Conservation (phyloP, 2,329 filamentous ascomycete species). For the Ilyonectria robusta region DNA sequence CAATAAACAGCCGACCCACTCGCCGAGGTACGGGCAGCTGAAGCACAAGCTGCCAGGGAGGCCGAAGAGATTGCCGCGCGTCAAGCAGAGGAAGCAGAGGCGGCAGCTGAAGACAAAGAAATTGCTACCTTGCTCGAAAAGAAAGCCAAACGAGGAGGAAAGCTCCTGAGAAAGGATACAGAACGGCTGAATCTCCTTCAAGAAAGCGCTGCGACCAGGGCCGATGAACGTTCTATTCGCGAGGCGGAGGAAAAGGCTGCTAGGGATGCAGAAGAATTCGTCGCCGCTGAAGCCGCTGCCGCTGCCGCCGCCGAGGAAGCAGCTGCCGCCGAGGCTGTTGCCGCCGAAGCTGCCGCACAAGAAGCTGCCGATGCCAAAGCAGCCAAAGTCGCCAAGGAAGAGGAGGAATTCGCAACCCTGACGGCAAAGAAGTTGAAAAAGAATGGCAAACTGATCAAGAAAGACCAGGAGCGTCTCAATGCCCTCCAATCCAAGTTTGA, state of each 20-base stretch:
- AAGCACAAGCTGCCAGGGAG: conserved; percentile 37
- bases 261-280: conserved; percentile 38
- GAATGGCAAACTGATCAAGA: conserved; percentile 40
- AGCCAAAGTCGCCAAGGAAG: conserved; percentile 35
- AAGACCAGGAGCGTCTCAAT: conserved; percentile 39
- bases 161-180: conserved; percentile 40
- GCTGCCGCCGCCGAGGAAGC: conserved; percentile 34
- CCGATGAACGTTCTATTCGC: conserved; percentile 31
- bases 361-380: conserved; percentile 33
- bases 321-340: conserved; percentile 37
- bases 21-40: conserved; percentile 32
- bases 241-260: conserved; percentile 39
- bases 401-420: conserved; percentile 55
- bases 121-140: conserved; percentile 36
- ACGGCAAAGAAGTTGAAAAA: conserved; percentile 57
- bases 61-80: conserved; percentile 39
- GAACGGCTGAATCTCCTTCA: conserved; percentile 41
- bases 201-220: conserved; percentile 33
- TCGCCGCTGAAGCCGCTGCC: conserved; percentile 50
- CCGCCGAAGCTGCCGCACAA: conserved; percentile 33
- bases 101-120: conserved; percentile 42
- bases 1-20: conserved; percentile 51
- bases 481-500: conserved; percentile 43
- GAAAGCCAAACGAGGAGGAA: conserved; percentile 42
- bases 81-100: conserved; percentile 52